Evolutionary conservation across 352 stramenopile species (phyloP).

Genomic region (Pythium aquatile): DNA sequence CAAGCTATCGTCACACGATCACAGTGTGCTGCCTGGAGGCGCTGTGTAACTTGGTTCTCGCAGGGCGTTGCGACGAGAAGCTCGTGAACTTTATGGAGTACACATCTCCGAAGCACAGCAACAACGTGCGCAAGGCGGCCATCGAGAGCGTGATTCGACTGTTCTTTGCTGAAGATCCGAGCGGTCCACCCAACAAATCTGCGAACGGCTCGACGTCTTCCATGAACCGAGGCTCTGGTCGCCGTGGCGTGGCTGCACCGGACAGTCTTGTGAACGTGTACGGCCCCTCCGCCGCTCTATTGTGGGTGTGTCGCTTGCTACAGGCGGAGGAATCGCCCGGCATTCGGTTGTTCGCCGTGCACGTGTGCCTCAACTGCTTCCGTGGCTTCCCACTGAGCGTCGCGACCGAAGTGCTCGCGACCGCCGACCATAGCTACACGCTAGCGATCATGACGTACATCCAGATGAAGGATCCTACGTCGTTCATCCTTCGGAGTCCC

Average conservation of each 20-base stretch:
- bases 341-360: slow-evolving; percentile 71
- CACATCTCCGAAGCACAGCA: slow-evolving; percentile 66
- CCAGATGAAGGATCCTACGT: slow-evolving; percentile 72
- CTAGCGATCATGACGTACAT: slow-evolving; percentile 70
- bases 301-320: slow-evolving; percentile 68
- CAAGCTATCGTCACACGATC: slow-evolving; percentile 79
- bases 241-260: not conserved
- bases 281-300: slow-evolving; percentile 59
- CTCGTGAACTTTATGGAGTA: slow-evolving; percentile 71
- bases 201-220: slow-evolving; percentile 1
- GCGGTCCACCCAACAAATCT: slow-evolving; percentile 18
- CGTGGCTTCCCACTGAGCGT: slow-evolving; percentile 70
- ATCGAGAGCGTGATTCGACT: slow-evolving; percentile 84
- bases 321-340: slow-evolving; percentile 64
- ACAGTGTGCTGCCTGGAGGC: slow-evolving; percentile 82
- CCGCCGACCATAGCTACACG: slow-evolving; percentile 83
- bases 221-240: slow-evolving; percentile 17
- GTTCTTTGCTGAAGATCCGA: slow-evolving; percentile 81
- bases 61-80: slow-evolving; percentile 65
- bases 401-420: slow-evolving; percentile 71
- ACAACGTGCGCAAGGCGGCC: slow-evolving; percentile 75
- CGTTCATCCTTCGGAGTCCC: slow-evolving; percentile 72
- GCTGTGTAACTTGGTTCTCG: slow-evolving; percentile 74
- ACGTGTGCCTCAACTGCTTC: slow-evolving; percentile 82
- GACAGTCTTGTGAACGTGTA: slow-evolving; percentile 56